Conservation (phyloP, 768 basidiomycete species). For the Asterophora parasitica region DNA sequence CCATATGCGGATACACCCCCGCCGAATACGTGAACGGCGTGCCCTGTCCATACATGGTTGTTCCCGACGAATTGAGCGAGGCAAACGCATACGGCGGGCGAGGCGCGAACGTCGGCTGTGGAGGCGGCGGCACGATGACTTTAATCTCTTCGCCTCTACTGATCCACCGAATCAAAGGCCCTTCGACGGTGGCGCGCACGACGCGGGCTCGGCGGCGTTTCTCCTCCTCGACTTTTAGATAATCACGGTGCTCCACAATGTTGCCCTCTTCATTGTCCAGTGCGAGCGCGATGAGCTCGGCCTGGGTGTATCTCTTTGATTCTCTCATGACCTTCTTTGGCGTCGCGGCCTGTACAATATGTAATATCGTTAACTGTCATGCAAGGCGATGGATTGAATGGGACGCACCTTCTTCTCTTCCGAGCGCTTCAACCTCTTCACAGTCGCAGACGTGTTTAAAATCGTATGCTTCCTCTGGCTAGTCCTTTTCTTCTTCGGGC, state of each 20-base stretch:
- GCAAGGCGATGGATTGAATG: neutral
- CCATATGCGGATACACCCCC: constrained; percentile 9
- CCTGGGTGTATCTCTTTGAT: constrained; percentile 61
- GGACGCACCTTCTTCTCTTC: constrained; percentile 53
- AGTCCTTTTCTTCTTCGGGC: constrained; percentile 37
- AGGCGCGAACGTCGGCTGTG: constrained; percentile 15
- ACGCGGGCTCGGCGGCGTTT: constrained; percentile 66
- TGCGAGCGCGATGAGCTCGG: constrained; percentile 78
- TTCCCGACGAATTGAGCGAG: constrained; percentile 10
- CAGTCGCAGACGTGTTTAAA: constrained; percentile 66
- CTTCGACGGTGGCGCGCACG: constrained; percentile 56
- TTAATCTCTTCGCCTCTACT: constrained; percentile 59
- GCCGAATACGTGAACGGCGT: constrained; percentile 12
- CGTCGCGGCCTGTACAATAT: constrained; percentile 40
- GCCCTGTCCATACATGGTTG: constrained; percentile 15
- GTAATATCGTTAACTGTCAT: too few relatives aligned
- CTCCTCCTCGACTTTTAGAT: constrained; percentile 77
- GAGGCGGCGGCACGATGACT: constrained; percentile 36
- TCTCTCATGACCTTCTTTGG: constrained; percentile 58
- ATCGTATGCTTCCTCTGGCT: constrained; percentile 67
- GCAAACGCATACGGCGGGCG: constrained; percentile 11
- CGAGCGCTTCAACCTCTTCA: constrained; percentile 57
- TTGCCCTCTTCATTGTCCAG: constrained; percentile 88
- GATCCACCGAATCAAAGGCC: constrained; percentile 68
- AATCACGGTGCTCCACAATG: constrained; percentile 70